Evolutionary conservation across 495 filamentous ascomycete species (phyloP), one percentile per base, ranked within the genome.

Genomic region (Penicillium roqueforti): DNA sequence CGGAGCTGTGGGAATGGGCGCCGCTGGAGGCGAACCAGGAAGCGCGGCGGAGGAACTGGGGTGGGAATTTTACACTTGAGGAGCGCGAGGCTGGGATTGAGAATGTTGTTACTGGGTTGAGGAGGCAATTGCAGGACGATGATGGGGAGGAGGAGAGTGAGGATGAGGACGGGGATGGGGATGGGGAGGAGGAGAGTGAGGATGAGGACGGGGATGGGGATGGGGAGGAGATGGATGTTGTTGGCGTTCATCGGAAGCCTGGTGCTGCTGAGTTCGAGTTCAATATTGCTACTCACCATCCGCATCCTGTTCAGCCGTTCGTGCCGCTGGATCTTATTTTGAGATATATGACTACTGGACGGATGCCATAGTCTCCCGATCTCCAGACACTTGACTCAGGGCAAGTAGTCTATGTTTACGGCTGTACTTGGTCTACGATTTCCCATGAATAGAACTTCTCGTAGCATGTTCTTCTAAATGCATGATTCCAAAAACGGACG

Each of bases 41-140:
- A 50, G 75, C 77, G 16, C 62, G 76, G 48, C 55, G 68, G 53
- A 58, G 77, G 57, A 72, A 73, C 51, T 80, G 79, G 79, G 78
- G 75, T 23, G 83, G 86, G 53, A 78, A 82, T 34, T 91, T 80
- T 61, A 91, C 87, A 16, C 73, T 81, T 6, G 87, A 84, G 60
- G 88, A 92, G 73, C 73, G 77, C 43, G 80, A 83, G 53, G 63
- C 57, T 37, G 88, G 87, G 1, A 64, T 87, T n/a, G 75, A 84
- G 67, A 86, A 85, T 64, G 84, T 91, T 36, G 77, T 81, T 5
- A 89, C 86, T 10, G 88, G 88, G 14, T 65, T 91, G 59, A 77
- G 58, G 67, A 75, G 80, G 56, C 62, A 67, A 23, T 61, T 86
- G 55, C 77, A 79, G 47, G 81, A 85, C 62, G 80, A 80, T 25